phyloP scores from a whole-genome alignment of 1,284 basidiomycete species.

The Mycosarcoma maydis region DNA sequence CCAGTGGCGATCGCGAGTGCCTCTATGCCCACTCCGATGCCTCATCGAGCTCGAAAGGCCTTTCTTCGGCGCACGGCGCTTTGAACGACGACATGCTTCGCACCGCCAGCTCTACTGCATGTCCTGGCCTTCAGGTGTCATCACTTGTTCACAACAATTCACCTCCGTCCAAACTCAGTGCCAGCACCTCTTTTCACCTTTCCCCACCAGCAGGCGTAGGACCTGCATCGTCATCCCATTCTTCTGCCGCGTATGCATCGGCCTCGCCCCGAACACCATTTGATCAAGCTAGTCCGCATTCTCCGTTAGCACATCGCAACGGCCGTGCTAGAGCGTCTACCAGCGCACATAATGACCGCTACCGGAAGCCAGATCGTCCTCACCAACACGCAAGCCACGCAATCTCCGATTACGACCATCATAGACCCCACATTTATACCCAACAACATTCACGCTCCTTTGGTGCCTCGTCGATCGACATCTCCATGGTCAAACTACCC shows the following conservation, averaged over 20 bases:
- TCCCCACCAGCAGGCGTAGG: constrained; percentile 14
- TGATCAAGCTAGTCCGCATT: constrained; percentile 1
- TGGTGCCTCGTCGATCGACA: constrained; percentile 20
- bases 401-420: constrained; percentile 26
- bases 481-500: constrained; percentile 31
- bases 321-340: constrained; percentile 18
- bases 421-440: constrained; percentile 10
- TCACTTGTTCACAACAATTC: constrained; percentile 21
- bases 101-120: background rate
- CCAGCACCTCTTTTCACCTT: background rate
- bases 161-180: background rate
- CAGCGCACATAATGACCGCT: constrained; percentile 24
- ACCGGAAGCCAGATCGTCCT: no score
- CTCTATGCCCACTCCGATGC: constrained; percentile 20
- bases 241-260: background rate
- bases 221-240: background rate
- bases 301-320: background rate
- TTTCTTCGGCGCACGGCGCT: background rate
- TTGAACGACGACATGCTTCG: background rate
- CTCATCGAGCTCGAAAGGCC: background rate
- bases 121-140: constrained; percentile 26
- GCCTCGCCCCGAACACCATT: constrained; percentile 20
- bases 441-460: constrained; percentile 5
- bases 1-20: constrained; percentile 39
- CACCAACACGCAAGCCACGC: no score